Conservation (phyloP, 345 rosid genomes). For the Gossypium herbaceum region DNA sequence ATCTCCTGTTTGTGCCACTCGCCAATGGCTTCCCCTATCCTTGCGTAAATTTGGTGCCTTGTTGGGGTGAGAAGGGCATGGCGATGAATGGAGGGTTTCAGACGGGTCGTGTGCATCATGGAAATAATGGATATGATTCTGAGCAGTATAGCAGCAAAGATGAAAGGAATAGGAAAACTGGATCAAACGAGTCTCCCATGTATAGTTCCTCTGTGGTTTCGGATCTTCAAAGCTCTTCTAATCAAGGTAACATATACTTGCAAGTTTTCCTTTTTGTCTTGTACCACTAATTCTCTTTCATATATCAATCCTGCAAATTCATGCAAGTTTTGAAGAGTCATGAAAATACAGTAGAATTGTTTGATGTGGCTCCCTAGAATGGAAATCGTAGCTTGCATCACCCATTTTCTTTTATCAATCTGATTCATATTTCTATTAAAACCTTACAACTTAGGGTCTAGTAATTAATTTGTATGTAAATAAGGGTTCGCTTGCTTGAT, state of each 20-base stretch:
- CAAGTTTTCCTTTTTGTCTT: neutral
- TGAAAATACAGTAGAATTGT: too few relatives aligned
- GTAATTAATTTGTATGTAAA: too few relatives aligned
- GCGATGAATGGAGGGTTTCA: conserved; percentile 15
- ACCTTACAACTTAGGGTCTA: neutral
- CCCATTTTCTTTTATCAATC: neutral
- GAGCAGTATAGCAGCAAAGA: conserved; percentile 26
- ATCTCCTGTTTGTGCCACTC: conserved; percentile 14
- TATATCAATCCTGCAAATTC: neutral
- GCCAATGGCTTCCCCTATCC: conserved; percentile 24
- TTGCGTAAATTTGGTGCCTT: conserved; percentile 22
- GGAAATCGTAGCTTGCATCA: neutral
- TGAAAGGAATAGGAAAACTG: conserved; percentile 23
- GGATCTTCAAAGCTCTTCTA: conserved; percentile 38
- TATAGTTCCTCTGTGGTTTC: conserved; percentile 41
- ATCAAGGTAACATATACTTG: conserved; percentile 33
- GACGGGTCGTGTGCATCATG: conserved; percentile 11
- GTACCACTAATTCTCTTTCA: neutral
- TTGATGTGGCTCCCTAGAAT: neutral
- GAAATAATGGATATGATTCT: conserved; percentile 25
- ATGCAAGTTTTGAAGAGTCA: neutral
- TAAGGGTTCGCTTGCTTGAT: neutral
- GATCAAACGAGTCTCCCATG: conserved; percentile 36
- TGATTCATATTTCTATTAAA: neutral
- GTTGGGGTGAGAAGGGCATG: conserved; percentile 24